Evolutionary conservation across 106 monocot species (phyloP).

Genomic region (Phalaenopsis equestris): DNA sequence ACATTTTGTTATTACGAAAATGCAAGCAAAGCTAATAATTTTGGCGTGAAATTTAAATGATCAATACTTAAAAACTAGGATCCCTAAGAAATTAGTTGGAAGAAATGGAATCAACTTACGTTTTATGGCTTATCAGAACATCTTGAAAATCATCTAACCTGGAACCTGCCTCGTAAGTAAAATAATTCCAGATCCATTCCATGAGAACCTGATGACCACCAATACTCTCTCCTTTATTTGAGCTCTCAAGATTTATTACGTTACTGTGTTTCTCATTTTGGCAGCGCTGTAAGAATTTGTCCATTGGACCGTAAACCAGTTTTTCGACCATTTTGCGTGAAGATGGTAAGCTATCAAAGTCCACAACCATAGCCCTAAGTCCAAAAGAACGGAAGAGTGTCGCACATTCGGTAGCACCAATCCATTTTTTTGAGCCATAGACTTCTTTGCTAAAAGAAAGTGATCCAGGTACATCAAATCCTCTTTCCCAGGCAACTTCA

Average conservation of each 20-base stretch:
- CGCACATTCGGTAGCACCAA: constrained; percentile 96
- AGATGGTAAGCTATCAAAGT: constrained; percentile 65
- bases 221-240: constrained; percentile 16
- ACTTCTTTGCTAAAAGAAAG: constrained; percentile 49
- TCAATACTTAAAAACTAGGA: not conserved
- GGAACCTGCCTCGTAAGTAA: constrained; percentile 21
- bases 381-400: constrained; percentile 85
- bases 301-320: constrained; percentile 66
- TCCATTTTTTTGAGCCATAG: constrained; percentile 77
- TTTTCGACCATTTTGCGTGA: constrained; percentile 24
- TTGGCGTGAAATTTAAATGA: not conserved
- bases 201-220: constrained; percentile 55
- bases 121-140: constrained; percentile 64
- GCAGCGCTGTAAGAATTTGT: constrained; percentile 49
- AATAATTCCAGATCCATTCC: constrained; percentile 96
- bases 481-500: constrained; percentile 87
- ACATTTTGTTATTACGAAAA: not conserved
- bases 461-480: constrained; percentile 64
- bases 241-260: constrained; percentile 11
- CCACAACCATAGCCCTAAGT: constrained; percentile 69
- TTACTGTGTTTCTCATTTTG: not conserved
- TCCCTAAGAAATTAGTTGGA: not conserved
- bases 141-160: constrained; percentile 17
- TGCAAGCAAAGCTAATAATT: not conserved
- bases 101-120: constrained; percentile 45